phyloP scores from a whole-genome alignment of 2,329 filamentous ascomycete species.

The Lasiodiplodia sp. region DNA sequence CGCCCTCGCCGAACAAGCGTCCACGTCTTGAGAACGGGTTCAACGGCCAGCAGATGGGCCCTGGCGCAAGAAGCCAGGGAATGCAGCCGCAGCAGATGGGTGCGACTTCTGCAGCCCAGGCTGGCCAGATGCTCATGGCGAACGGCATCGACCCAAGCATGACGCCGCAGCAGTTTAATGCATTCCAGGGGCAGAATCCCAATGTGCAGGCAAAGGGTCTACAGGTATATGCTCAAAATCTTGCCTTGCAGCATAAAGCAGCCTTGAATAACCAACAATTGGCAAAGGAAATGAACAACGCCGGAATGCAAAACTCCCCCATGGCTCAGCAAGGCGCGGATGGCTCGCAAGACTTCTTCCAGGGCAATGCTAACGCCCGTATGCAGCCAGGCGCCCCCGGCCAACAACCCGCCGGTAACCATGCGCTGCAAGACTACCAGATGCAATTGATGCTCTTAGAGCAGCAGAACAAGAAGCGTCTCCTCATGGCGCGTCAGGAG shows the following conservation, averaged over 20 bases:
- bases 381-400: conserved; percentile 68
- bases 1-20: conserved; percentile 90
- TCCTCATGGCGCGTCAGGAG: conserved; percentile 83
- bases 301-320: conserved; percentile 79
- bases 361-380: conserved; percentile 45
- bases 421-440: conserved; percentile 85
- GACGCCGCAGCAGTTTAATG: conserved; percentile 77
- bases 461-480: conserved; percentile 85
- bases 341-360: conserved; percentile 44
- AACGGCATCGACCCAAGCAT: conserved; percentile 81
- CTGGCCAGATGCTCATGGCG: conserved; percentile 67
- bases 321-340: conserved; percentile 71
- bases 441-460: conserved; percentile 89
- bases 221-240: conserved; percentile 83
- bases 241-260: conserved; percentile 84
- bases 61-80: conserved; percentile 74
- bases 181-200: conserved; percentile 61
- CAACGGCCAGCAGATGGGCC: conserved; percentile 79
- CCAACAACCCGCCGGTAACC: conserved; percentile 68
- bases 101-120: conserved; percentile 59
- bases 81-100: conserved; percentile 75
- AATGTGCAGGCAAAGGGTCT: conserved; percentile 81
- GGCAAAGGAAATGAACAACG: conserved; percentile 72
- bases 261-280: conserved; percentile 81
- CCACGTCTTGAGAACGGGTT: conserved; percentile 81